Base-by-base conservation (phyloP, 2,329 filamentous ascomycete genomes). In the Fusarium redolens region DNA sequence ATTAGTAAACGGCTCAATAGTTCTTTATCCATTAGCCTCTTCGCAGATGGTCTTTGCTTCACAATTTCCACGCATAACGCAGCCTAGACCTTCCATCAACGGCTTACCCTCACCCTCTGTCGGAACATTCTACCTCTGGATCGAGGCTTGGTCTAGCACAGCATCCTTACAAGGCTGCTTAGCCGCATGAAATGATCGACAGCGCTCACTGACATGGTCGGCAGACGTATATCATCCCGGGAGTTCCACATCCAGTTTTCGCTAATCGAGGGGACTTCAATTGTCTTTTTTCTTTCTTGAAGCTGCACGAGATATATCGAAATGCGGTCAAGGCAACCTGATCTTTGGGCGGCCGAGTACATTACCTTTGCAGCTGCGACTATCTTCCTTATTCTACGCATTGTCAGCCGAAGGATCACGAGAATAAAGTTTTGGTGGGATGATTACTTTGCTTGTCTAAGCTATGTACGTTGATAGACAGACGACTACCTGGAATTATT, bases 351-450 rank as follows among this genome's bases (percentile, higher is more conserved):
- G 0, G 70, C 70, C 12, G 65, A 75, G 47, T 75, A 73, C 17
- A 45, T 74, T 15, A 77, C 75, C 1, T 77, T 77, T 38, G 35
- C 66, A 12, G 48, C 48, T 11, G 75, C 75, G 1, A 77, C 75
- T 2, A 43, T 71, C 3, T 75, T 69, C 18, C 41, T 77, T 10
- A 14, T 62, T 0, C 48, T 77, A 1, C 74, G 75, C 7, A 22
- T 77, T 18, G 9, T 45, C 8, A 77, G 75, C 13, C 61, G 75
- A 8, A 69, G 44, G 22, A 55, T 77, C 2, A 77, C 72, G 0
- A 52, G 58, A 31, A 35, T 66, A 10, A 20, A 33, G 1, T 41
- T 77, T 12, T 77, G 75, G 74, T 77, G 75, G 75, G 75, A 77
- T 25, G 75, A 77, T 8, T 75, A 58, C 31, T 68, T 74, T 54